Base-by-base conservation (phyloP, 495 filamentous ascomycete species). In the Aspergillus carlsbadensis region DNA sequence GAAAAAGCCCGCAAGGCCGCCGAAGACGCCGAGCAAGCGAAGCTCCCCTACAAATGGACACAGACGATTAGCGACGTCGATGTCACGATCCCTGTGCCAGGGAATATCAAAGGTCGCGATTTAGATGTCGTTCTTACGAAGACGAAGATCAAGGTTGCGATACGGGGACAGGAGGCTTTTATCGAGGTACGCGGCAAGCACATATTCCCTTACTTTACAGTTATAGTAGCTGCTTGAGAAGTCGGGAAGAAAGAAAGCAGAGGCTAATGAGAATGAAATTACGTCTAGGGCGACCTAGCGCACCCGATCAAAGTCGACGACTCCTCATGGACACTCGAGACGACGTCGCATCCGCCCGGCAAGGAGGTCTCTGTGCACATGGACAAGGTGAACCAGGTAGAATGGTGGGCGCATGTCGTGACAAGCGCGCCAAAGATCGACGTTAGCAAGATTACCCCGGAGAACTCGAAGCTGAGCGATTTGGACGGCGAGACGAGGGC, bases 341-440 rank as follows among this genome's bases (percentile, higher is more conserved):
- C 88, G 6, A 79, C 83, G 13, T 70, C 84, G 2, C 68, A 76
- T 49, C 77, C 76, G 20, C 70, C 76, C 4, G 85, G 80, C 62
- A 95, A 95, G 73, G 83, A 90, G 65, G 72, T 98, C 62, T 83
- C 84, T 66, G 78, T 98, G 60, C 95, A 98, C 72, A 87, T 98
- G 26, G 94, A 98, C 80, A 98, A 98, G 72, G 77, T 85, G 54
- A 96, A 97, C 80, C 92, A 97, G 82, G 85, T 93, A 82, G 90
- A 96, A 72, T 98, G 94, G 94, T 98, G 94, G 94, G 75, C 89
- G 24, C 91, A 96, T 71, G 90, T 97, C 20, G 81, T 96, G 10
- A 95, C 86, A 20, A 65, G 75, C 14, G 92, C 92, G 22, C 76
- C 78, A 26, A 87, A 85, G 67, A 95, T 98, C 76, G 95, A 98